phyloP scores from a whole-genome alignment of 2,329 filamentous ascomycete species.

The Talaromyces piceae region DNA sequence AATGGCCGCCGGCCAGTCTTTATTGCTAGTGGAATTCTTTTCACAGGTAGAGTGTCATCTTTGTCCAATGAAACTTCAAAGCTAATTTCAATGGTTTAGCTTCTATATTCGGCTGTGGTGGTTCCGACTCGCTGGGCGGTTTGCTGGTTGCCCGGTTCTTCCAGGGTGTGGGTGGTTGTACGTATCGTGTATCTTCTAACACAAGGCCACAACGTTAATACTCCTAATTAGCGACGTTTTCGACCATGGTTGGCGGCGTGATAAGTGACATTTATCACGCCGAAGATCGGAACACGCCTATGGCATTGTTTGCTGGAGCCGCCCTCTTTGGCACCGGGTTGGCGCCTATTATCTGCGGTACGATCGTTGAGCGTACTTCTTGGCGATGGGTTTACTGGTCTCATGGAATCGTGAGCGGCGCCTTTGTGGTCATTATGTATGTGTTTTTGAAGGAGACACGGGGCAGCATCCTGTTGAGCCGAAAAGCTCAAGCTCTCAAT shows the following conservation, averaged over 20 bases:
- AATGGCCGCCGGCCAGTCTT: constrained; percentile 83
- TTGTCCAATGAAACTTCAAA: constrained; percentile 11
- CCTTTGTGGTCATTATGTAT: constrained; percentile 57
- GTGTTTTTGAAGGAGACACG: constrained; percentile 75
- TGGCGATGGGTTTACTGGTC: constrained; percentile 25
- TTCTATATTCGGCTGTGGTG: constrained; percentile 65
- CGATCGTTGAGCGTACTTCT: constrained; percentile 15
- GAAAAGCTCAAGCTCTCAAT: constrained; percentile 68
- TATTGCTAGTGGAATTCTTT: constrained; percentile 63
- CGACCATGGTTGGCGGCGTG: constrained; percentile 86
- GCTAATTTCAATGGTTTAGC: constrained; percentile 20
- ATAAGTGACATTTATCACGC: constrained; percentile 79
- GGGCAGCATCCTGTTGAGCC: constrained; percentile 68
- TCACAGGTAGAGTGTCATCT: constrained; percentile 46
- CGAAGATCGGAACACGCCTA: constrained; percentile 73
- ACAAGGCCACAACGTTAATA: neutral
- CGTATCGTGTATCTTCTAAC: constrained; percentile 23
- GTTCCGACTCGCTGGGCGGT: constrained; percentile 61
- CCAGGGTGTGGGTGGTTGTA: constrained; percentile 66
- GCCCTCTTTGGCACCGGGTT: constrained; percentile 57
- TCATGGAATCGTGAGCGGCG: constrained; percentile 66
- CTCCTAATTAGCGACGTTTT: constrained; percentile 51
- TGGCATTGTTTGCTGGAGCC: constrained; percentile 77
- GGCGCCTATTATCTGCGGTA: constrained; percentile 21
- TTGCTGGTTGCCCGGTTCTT: constrained; percentile 72